Percentiles rank a stretch among this genome's conserved stretches.
These are phyloP conservation scores for Lophiotrema nucula DNA, from an alignment of 495 filamentous ascomycete genomes.

Conservation along the genomic window DNA sequence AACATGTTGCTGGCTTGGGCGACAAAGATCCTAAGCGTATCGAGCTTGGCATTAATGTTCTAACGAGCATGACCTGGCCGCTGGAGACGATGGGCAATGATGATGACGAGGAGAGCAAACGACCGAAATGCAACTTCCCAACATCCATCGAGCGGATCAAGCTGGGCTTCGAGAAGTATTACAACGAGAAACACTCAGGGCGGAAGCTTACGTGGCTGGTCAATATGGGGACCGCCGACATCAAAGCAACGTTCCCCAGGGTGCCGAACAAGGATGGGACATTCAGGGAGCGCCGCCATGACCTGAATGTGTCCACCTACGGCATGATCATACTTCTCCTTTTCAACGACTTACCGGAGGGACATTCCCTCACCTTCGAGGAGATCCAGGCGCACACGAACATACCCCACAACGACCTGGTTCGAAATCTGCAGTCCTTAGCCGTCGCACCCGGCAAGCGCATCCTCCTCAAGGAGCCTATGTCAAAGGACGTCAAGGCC, in stretches of 20 bases:
- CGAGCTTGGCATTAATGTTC: slow-evolving; percentile 77
- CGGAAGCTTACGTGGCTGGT: slow-evolving; percentile 82
- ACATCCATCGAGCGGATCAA: slow-evolving; percentile 71
- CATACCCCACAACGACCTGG: slow-evolving; percentile 76
- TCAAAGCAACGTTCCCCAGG: slow-evolving; percentile 75
- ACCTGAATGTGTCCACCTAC: slow-evolving; percentile 89
- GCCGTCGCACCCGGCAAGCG: slow-evolving; percentile 82
- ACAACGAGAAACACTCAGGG: slow-evolving; percentile 81
- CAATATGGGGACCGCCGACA: slow-evolving; percentile 80
- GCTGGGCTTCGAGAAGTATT: slow-evolving; percentile 86
- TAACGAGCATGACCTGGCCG: slow-evolving; percentile 95
- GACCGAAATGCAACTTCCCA: slow-evolving; percentile 65
- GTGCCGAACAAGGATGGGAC: slow-evolving; percentile 60
- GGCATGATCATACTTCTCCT: slow-evolving; percentile 85
- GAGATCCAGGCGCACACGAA: slow-evolving; percentile 81
- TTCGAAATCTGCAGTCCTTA: slow-evolving; percentile 79
- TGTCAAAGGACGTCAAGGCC: slow-evolving; percentile 74
- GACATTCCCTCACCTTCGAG: slow-evolving; percentile 69
- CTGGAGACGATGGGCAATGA: slow-evolving; percentile 73
- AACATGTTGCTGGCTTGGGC: slow-evolving; percentile 61
- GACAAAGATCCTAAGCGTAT: slow-evolving; percentile 66
- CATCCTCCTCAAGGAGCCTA: slow-evolving; percentile 78
- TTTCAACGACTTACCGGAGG: slow-evolving; percentile 75
- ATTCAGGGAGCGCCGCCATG: slow-evolving; percentile 74
- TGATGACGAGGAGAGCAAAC: slow-evolving; percentile 51